These are phyloP conservation scores for Citrus medica DNA, from an alignment of 345 rosid species.

Conservation along the genomic window DNA sequence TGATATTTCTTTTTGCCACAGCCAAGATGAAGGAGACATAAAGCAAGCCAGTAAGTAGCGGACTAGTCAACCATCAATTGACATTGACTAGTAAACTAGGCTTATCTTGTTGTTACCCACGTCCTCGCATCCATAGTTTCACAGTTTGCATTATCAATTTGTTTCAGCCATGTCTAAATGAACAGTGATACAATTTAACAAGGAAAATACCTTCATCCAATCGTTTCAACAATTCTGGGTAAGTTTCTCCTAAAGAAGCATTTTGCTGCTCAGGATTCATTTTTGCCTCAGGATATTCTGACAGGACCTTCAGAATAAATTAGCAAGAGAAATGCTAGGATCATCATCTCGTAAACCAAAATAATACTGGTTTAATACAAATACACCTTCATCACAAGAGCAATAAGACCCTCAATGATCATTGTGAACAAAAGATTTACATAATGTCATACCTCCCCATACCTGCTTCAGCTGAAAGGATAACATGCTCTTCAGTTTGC, in stretches of 20 bases:
- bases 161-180: neutral
- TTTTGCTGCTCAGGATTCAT: slow-evolving; percentile 57
- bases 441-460: slow-evolving; percentile 67
- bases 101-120: neutral
- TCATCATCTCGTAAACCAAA: slow-evolving; percentile 5
- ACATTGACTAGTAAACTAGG: too few relatives aligned
- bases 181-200: slow-evolving; percentile 10
- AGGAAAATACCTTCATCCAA: slow-evolving; percentile 67
- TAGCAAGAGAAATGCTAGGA: slow-evolving; percentile 18
- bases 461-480: slow-evolving; percentile 97
- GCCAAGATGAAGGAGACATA: too few relatives aligned
- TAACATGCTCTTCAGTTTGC: slow-evolving; percentile 63
- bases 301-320: slow-evolving; percentile 54
- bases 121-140: neutral
- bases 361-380: slow-evolving; percentile 1
- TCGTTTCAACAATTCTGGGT: slow-evolving; percentile 48
- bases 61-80: too few relatives aligned
- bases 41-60: too few relatives aligned
- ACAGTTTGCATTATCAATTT: slow-evolving; percentile 1
- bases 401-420: neutral
- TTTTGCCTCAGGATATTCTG: slow-evolving; percentile 82
- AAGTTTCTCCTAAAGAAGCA: slow-evolving; percentile 70
- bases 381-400: slow-evolving; percentile 5
- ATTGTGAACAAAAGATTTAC: slow-evolving; percentile 15
- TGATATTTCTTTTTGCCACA: too few relatives aligned